Evolutionary conservation across 495 filamentous ascomycete genomes (phyloP).

Genomic region (Immersiella caudata): DNA sequence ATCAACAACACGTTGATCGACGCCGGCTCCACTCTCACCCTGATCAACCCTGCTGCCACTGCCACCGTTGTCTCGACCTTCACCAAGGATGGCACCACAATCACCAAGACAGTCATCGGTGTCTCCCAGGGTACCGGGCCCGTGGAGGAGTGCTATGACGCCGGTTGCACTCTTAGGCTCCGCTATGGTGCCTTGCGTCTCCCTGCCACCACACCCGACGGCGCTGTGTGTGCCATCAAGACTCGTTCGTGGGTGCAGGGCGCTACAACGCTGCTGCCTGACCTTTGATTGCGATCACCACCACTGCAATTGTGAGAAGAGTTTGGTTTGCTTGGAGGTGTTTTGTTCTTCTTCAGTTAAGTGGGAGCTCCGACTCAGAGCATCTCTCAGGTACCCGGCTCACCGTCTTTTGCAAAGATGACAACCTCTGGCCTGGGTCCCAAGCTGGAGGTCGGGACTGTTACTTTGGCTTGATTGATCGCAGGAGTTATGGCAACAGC

Average conservation of each 20-base stretch:
- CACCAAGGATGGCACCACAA: neutral
- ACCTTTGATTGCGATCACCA: neutral
- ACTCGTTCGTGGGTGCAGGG: neutral
- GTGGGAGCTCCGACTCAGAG: no score
- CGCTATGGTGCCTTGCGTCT: slow-evolving; percentile 1
- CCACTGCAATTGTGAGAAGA: no score
- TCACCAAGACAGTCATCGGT: neutral
- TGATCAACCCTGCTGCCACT: neutral
- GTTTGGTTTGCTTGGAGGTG: no score
- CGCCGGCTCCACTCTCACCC: neutral
- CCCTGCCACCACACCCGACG: neutral
- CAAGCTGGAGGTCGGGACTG: no score
- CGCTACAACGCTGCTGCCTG: neutral
- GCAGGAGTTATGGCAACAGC: neutral
- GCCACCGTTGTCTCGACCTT: neutral
- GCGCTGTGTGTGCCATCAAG: neutral
- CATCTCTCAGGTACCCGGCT: no score
- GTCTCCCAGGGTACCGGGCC: neutral
- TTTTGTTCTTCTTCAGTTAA: no score
- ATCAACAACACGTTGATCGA: neutral
- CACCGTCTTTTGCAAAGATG: no score
- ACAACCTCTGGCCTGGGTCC: no score
- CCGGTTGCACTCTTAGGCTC: neutral
- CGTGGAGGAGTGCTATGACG: neutral
- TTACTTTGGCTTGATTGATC: neutral